Conservation (phyloP, 257 asterid genomes). For the Gentiana dahurica region DNA sequence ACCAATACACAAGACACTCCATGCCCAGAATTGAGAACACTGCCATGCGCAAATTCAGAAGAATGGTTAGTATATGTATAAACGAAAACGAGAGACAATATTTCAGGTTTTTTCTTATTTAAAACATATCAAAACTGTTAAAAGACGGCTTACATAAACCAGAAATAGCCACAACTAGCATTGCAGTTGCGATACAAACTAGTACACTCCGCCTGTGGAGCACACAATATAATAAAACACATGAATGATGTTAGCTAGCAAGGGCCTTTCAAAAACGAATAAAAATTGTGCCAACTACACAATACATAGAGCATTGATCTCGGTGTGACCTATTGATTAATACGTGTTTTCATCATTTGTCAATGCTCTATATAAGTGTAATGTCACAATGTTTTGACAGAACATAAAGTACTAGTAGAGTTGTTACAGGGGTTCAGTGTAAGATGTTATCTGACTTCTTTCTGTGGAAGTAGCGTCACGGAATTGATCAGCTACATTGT, state of each 20-base stretch:
- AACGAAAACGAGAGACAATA: no score
- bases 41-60: conserved; percentile 8
- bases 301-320: no score
- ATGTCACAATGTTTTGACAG: no score
- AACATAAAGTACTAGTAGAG: not conserved
- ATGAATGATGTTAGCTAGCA: not conserved
- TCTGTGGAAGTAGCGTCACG: conserved; percentile 9
- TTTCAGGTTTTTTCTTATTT: no score
- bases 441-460: conserved; percentile 5
- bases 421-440: conserved; percentile 23
- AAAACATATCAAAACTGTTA: not conserved
- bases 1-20: conserved; percentile 23
- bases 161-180: conserved; percentile 17
- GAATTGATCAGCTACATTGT: conserved; percentile 2
- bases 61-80: not conserved
- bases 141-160: conserved; percentile 18
- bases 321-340: no score
- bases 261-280: not conserved
- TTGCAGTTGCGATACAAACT: conserved; percentile 8
- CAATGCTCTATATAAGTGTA: no score
- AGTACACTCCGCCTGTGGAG: conserved; percentile 12
- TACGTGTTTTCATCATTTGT: no score
- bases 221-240: not conserved
- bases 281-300: not conserved
- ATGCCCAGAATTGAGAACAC: conserved; percentile 29